These are phyloP conservation scores for Ascosphaera pollenicola DNA, from an alignment of 2,329 filamentous ascomycete genomes.

Conservation along the genomic window DNA sequence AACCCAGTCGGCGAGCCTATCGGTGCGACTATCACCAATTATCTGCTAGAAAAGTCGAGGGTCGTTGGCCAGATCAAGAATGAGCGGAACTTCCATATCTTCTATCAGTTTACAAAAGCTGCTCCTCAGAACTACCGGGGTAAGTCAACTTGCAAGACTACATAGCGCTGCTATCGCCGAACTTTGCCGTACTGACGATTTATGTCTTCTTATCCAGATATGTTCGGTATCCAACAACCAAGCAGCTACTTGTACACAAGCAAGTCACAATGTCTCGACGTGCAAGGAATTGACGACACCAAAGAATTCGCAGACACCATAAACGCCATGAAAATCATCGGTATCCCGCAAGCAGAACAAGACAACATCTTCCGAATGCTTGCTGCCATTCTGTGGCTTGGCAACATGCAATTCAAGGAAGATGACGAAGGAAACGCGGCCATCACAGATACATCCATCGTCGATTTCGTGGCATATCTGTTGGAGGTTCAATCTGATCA, in stretches of 20 bases:
- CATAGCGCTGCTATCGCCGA: neutral
- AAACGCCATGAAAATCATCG: slow-evolving; percentile 88
- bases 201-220: slow-evolving; percentile 25
- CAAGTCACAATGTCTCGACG: slow-evolving; percentile 81
- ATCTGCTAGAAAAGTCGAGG: slow-evolving; percentile 82
- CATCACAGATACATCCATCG: slow-evolving; percentile 71
- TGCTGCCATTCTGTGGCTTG: slow-evolving; percentile 76
- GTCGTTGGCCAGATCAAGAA: slow-evolving; percentile 89
- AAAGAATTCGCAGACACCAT: slow-evolving; percentile 78
- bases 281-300: slow-evolving; percentile 79
- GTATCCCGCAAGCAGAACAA: slow-evolving; percentile 67
- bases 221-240: slow-evolving; percentile 77
- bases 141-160: slow-evolving; percentile 9
- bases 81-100: slow-evolving; percentile 98
- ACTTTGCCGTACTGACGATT: too few species aligned
- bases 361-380: slow-evolving; percentile 95
- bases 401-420: slow-evolving; percentile 79
- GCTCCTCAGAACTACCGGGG: slow-evolving; percentile 64
- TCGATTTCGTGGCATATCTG: slow-evolving; percentile 86
- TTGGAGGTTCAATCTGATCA: slow-evolving; percentile 65
- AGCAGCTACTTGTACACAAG: slow-evolving; percentile 90
- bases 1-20: slow-evolving; percentile 78
- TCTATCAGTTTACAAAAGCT: slow-evolving; percentile 96
- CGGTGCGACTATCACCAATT: slow-evolving; percentile 95
- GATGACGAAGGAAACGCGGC: slow-evolving; percentile 75